Base-by-base conservation (phyloP, 2,329 filamentous ascomycete genomes). In the Talaromyces pinophilus region DNA sequence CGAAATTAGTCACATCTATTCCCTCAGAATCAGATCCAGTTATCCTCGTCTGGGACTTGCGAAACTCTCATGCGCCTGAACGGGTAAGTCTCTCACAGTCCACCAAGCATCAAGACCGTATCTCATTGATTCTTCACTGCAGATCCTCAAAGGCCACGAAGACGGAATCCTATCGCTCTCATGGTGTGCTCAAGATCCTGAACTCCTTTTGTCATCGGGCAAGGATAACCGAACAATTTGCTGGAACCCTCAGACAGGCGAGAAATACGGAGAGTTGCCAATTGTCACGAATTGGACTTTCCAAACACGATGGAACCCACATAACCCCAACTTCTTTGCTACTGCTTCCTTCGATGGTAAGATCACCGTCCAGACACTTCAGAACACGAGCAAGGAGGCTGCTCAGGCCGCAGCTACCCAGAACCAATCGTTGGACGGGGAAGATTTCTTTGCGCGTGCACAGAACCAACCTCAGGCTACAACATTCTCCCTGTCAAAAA, bases 211-310 rank as follows among this genome's bases (percentile, higher is more conserved):
- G 25, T 99, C 95, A 2, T 96, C 91, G 71, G 96, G 95, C 71
- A 98, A 98, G 81, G 95, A 99, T 79, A 98, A 98, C 76, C 88
- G 92, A 72, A 97, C 93, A 1, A 86, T 99, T 68, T 89, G 95
- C 68, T 99, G 96, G 95, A 98, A 98, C 78, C 92, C 95, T 1
- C 91, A 95, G 74, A 97, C 91, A 2, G 94, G 94, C 63, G 88
- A 95, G 75, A 85, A 87, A 13, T 90, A 93, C 69, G 95, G 96
- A 70, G 94, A 98, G 79, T 94, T 98, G 75, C 93, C 94, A 4
- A 92, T 97, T 73, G 93, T 96, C 63, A 97, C 94, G n/a, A 99
- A 98, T 79, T 99, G 95, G 94, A 97, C 93, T 5, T 99, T 99
- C 83, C 89, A 94, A 76, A 97, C 95, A 5, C 87, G 90, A 69